phyloP scores from a whole-genome alignment of 305 asterid species.

The Solanum hybrid region DNA sequence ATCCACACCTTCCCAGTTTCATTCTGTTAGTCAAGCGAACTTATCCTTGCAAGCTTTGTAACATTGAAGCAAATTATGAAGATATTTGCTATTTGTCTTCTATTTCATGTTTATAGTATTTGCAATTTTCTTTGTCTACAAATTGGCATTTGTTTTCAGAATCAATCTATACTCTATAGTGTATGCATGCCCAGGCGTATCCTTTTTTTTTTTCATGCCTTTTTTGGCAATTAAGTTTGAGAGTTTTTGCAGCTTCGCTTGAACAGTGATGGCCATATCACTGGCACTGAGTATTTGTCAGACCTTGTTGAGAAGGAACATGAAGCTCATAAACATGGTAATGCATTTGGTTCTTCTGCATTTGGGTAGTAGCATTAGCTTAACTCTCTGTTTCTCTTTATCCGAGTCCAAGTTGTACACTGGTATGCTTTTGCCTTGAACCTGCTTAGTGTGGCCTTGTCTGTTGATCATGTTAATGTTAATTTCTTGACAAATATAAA shows the following conservation, averaged over 20 bases:
- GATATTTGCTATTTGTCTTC: not conserved
- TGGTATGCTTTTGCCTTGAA: not conserved
- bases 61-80: not conserved
- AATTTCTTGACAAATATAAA: not conserved
- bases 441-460: not conserved
- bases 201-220: not conserved
- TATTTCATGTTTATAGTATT: not conserved
- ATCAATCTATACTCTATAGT: not conserved
- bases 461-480: not conserved
- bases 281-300: conserved; percentile 85
- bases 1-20: not conserved
- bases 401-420: not conserved
- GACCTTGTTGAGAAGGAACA: conserved; percentile 96
- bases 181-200: not conserved
- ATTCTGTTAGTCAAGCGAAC: not conserved
- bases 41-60: not conserved
- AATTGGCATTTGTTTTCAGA: not conserved
- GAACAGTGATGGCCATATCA: conserved; percentile 61
- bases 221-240: not conserved
- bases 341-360: conserved; percentile 14
- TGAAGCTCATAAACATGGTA: conserved; percentile 72
- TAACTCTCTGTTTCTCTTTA: not conserved
- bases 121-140: not conserved
- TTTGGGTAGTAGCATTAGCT: not conserved
- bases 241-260: conserved; percentile 72